phyloP scores from a whole-genome alignment of 2,329 filamentous ascomycete species.

The Ophiostoma sp. region DNA sequence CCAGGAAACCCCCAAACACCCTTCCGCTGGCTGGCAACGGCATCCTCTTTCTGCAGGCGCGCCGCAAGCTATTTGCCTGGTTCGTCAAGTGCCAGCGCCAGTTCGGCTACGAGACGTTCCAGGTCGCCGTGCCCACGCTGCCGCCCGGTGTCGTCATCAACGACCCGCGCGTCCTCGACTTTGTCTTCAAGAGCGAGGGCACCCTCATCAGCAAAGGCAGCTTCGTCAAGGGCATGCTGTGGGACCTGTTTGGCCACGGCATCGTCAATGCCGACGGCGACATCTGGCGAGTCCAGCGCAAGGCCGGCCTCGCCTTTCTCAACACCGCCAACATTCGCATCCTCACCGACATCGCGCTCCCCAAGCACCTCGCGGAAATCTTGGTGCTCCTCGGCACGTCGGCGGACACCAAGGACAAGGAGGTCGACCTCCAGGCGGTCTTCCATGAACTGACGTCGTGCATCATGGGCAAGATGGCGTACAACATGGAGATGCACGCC shows the following conservation, averaged over 20 bases:
- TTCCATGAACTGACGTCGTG: conserved; percentile 61
- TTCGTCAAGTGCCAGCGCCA: conserved; percentile 53
- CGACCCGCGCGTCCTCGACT: conserved; percentile 57
- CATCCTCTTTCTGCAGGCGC: conserved; percentile 53
- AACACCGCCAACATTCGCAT: conserved; percentile 52
- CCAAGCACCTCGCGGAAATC: conserved; percentile 45
- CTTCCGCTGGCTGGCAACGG: conserved; percentile 56
- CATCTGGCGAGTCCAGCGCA: conserved; percentile 57
- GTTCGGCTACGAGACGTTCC: conserved; percentile 56
- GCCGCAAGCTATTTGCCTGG: conserved; percentile 57
- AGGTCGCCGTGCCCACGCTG: conserved; percentile 57
- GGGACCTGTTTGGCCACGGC: conserved; percentile 60
- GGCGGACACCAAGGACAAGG: conserved; percentile 18
- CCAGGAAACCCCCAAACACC: conserved; percentile 43
- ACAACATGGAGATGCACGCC: conserved; percentile 62
- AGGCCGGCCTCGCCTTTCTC: conserved; percentile 55
- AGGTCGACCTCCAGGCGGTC: conserved; percentile 53
- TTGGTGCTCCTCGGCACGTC: conserved; percentile 36
- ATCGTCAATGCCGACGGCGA: conserved; percentile 64
- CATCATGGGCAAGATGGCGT: conserved; percentile 63
- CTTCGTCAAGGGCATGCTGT: conserved; percentile 55
- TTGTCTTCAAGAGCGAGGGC: conserved; percentile 55
- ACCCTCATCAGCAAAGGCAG: conserved; percentile 54
- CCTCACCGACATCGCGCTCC: conserved; percentile 53
- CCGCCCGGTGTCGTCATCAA: conserved; percentile 59